Base-by-base conservation (phyloP, 441 rosid species). In the Erodium moschatum region DNA sequence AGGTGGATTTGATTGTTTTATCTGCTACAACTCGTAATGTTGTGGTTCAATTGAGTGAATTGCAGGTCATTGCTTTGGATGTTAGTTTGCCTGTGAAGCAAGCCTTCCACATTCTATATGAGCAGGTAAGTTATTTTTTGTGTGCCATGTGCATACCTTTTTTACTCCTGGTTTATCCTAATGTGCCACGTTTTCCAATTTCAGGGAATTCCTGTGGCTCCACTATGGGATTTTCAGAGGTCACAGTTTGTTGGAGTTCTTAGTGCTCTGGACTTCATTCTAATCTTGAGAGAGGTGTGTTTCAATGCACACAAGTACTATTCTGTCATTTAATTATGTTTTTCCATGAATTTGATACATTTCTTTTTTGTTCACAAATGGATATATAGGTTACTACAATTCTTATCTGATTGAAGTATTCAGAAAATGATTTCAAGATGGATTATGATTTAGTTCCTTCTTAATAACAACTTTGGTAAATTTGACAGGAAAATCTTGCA, bases 21-120 rank as follows among this genome's bases (percentile, higher is more conserved):
- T 15, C 42, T 52, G 42, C 66, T 40, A 42, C 20, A 67, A 50
- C 56, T 21, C 13, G 6, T 35, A 44, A 67, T 52, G 31, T 31
- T 62, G 16, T 72, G 44, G 69, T 67, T 54, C 27, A 54, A 20
- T 40, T 12, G 40, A 11, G 24, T 76, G 48, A 50, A 40, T 29
- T 29, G 31, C 77, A 86, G 91, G 86, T 86, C 58, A 73, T 86
- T 70, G 91, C 91, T 1, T 75, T 86, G 86, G 91, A 85, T 77
- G 80, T 84, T 77, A 79, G 75, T 66, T 73, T 85, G 73, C 89
- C 91, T 6, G 89, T 86, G 69, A 83, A 85, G 76, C 91, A 85
- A 81, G 91, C 91, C 21, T 86, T 86, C 69, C 91, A 86, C 70
- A 78, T 84, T 70, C 74, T 86, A 20, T 70, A 81, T 68, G 91